phyloP scores from a whole-genome alignment of 2,329 filamentous ascomycete genomes.

The Diaporthe sp. region DNA sequence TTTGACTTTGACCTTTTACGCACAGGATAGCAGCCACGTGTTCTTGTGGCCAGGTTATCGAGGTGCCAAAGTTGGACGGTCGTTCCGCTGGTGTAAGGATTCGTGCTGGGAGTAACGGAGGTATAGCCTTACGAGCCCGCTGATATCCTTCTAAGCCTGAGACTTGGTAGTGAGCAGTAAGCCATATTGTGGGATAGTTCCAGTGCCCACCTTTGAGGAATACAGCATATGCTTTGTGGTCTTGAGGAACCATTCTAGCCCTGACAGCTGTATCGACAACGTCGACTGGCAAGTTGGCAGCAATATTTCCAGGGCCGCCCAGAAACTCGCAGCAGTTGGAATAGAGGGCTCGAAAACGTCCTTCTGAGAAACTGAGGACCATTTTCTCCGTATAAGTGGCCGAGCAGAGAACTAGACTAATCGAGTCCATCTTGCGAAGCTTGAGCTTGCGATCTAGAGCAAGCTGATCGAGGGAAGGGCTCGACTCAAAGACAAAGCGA shows the following conservation, averaged over 20 bases:
- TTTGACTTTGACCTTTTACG: not conserved
- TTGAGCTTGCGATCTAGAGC: not conserved
- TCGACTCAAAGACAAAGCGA: not conserved
- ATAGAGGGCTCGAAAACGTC: not conserved
- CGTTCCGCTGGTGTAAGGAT: not conserved
- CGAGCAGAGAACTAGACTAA: not conserved
- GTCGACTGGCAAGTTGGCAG: not conserved
- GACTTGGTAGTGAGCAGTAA: not conserved
- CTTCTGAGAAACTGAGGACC: not conserved
- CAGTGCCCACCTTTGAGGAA: not conserved
- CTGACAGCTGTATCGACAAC: not conserved
- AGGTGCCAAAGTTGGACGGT: not conserved
- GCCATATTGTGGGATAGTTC: not conserved
- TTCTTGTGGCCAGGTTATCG: not conserved
- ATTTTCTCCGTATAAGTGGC: not conserved
- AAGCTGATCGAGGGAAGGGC: not conserved
- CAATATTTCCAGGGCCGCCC: not conserved
- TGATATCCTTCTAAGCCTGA: not conserved
- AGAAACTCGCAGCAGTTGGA: not conserved
- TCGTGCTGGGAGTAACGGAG: not conserved
- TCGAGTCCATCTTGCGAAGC: not conserved
- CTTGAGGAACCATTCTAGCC: not conserved
- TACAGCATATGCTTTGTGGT: not conserved
- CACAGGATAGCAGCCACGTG: not conserved
- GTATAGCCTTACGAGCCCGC: not conserved